Evolutionary conservation across 225 moss, liverwort and hornwort genomes (phyloP).

Genomic region (Physcomitrellopsis africana): DNA sequence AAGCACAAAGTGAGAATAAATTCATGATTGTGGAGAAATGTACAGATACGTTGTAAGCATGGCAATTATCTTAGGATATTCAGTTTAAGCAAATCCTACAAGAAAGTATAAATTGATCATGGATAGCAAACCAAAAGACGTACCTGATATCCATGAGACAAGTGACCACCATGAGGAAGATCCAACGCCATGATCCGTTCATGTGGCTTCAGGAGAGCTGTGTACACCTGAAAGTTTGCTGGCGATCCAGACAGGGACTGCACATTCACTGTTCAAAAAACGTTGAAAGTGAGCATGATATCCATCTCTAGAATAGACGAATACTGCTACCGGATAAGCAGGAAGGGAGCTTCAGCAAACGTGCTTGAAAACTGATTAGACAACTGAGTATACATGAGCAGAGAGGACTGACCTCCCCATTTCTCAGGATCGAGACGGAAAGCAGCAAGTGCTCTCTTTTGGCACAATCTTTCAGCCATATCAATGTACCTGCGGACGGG

Average conservation of each 20-base stretch:
- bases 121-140: neutral
- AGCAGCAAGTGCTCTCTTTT: slow-evolving; percentile 65
- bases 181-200: slow-evolving; percentile 85
- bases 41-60: too few relatives aligned
- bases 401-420: slow-evolving; percentile 55
- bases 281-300: neutral
- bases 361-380: too few relatives aligned
- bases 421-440: slow-evolving; percentile 69
- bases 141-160: slow-evolving; percentile 83
- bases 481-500: slow-evolving; percentile 53
- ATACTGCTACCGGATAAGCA: neutral
- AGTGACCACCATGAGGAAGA: slow-evolving; percentile 81
- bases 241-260: slow-evolving; percentile 82
- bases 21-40: too few relatives aligned
- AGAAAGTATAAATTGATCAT: too few relatives aligned
- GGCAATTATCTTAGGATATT: too few relatives aligned
- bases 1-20: neutral
- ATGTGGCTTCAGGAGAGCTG: slow-evolving; percentile 78
- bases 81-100: too few relatives aligned
- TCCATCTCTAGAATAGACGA: neutral
- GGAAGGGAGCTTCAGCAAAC: neutral
- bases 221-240: slow-evolving; percentile 84
- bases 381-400: too few relatives aligned
- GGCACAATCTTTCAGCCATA: slow-evolving; percentile 72
- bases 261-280: slow-evolving; percentile 61